Evolutionary conservation across 2,329 filamentous ascomycete species (phyloP), one percentile per base, ranked within the genome.

Genomic region (Fusarium napiforme): DNA sequence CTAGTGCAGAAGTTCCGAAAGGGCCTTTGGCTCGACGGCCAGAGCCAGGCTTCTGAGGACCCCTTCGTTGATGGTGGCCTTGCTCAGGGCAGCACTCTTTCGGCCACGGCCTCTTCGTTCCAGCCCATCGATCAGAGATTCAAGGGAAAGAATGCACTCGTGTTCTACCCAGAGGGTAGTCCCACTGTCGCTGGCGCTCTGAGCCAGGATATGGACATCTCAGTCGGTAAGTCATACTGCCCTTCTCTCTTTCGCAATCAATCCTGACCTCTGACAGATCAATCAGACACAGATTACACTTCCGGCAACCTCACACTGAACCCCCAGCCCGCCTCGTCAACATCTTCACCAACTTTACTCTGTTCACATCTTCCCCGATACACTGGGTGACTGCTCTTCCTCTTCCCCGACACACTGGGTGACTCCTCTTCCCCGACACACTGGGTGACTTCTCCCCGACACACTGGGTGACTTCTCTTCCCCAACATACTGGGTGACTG

Each of bases 1-100:
- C 87, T 98, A 0, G 90, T 98, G 15, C 93, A 97, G 81, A 98
- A 98, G 81, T 99, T 30, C 7, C 28, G 28, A 30, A n/a, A n/a
- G n/a, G 30, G 32, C 32, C 12, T 32, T 32, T 32, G 4, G 32
- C 32, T 32, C 32, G 6, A 32, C 12, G 32, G 91, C 28, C 92
- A 93, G 15, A n/a, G 15, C 34, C 50, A 40, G 11, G 14, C 50
- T 14, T 11, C 34, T 0, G 50, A 84, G 62, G 88, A 91, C 66
- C 89, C 89, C 0, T 91, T 91, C 67, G 78, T 88, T 39, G 87
- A 85, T 4, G 78, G 75, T 21, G 60, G 23, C 11, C 11, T n/a
- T n/a, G 18, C 65, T 18, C 69, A 76, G 67, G 81, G 53, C 9
- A 80, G 77, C 12, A 87, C 89, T 72, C 82, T 93, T 28, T 93